Evolutionary conservation across 2,329 filamentous ascomycete genomes (phyloP).

Genomic region (Coniochaeta hoffmannii): DNA sequence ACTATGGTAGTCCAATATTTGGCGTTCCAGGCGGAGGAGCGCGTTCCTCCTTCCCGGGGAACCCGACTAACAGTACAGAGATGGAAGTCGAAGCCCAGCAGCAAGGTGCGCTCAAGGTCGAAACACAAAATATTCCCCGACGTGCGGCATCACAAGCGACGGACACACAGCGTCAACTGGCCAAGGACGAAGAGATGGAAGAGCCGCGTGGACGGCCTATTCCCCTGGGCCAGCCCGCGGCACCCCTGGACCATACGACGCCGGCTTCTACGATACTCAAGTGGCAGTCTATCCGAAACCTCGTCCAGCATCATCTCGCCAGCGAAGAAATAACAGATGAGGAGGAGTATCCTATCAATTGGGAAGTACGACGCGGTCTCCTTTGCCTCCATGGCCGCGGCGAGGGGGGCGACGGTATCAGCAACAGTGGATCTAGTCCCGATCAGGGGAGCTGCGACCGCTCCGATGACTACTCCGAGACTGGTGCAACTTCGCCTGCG

Average conservation of each 20-base stretch:
- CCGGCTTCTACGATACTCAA: constrained; percentile 75
- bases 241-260: constrained; percentile 82
- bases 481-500: constrained; percentile 44
- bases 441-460: constrained; percentile 26
- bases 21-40: constrained; percentile 15
- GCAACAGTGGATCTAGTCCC: constrained; percentile 30
- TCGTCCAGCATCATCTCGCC: constrained; percentile 49
- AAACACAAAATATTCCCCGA: constrained; percentile 23
- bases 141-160: constrained; percentile 19
- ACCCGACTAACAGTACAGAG: constrained; percentile 5
- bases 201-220: constrained; percentile 42
- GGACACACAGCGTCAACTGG: background rate
- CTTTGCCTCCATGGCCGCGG: constrained; percentile 72
- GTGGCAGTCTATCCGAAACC: constrained; percentile 59
- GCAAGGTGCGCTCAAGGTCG: constrained; percentile 3
- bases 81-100: background rate
- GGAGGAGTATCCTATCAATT: constrained; percentile 67
- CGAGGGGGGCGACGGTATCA: constrained; percentile 59
- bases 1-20: constrained; percentile 8
- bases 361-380: constrained; percentile 67
- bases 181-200: constrained; percentile 39
- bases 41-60: constrained; percentile 20
- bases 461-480: constrained; percentile 35
- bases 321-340: constrained; percentile 45
- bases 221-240: constrained; percentile 55